Conservation (phyloP, 2,329 filamentous ascomycete genomes). For the Rasamsonia emersonii region DNA sequence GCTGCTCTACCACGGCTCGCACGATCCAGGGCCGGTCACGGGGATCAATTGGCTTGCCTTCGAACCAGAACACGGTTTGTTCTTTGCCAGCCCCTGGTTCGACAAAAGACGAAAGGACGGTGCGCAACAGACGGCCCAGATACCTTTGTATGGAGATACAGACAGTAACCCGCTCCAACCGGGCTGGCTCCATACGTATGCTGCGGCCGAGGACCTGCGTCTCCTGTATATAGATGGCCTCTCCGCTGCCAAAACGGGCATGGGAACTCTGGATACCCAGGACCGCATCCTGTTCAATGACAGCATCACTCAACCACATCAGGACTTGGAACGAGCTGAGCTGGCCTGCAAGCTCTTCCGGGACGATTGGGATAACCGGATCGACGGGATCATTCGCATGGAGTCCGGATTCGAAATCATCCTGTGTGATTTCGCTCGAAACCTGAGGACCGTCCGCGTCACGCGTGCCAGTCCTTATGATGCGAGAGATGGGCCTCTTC, state of each 20-base stretch:
- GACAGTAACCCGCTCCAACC: too few relatives aligned
- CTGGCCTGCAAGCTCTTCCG: constrained; percentile 48
- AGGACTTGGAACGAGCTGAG: constrained; percentile 44
- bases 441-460: constrained; percentile 28
- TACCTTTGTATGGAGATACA: not conserved
- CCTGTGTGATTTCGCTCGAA: constrained; percentile 43
- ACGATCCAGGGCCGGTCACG: constrained; percentile 33
- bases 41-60: constrained; percentile 61
- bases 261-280: constrained; percentile 61
- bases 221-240: constrained; percentile 64
- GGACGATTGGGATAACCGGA: constrained; percentile 40
- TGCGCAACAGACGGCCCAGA: not conserved
- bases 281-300: constrained; percentile 51
- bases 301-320: constrained; percentile 11
- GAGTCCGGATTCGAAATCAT: constrained; percentile 67
- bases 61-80: constrained; percentile 59
- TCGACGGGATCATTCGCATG: constrained; percentile 59
- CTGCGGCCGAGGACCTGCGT: constrained; percentile 47
- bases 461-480: too few relatives aligned
- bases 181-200: constrained; percentile 61
- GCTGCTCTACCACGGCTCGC: constrained; percentile 55
- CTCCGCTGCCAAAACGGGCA: constrained; percentile 55
- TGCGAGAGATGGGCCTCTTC: constrained; percentile 9
- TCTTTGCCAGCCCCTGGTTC: constrained; percentile 41
- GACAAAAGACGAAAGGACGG: not conserved